Evolutionary conservation across 2,329 filamentous ascomycete genomes (phyloP).

Genomic region (Diplodia intermedia): DNA sequence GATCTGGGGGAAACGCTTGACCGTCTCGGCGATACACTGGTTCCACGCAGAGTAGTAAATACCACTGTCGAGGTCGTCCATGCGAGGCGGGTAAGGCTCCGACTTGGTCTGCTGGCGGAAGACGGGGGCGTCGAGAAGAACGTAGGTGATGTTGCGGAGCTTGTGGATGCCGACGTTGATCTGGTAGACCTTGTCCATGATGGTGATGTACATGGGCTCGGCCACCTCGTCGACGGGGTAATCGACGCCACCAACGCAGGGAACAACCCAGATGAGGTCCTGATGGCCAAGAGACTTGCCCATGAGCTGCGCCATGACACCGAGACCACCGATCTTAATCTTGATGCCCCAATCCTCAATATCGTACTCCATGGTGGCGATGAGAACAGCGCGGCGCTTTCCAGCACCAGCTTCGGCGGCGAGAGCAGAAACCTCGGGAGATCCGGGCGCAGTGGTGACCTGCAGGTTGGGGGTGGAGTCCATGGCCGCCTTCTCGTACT

Average conservation of each 20-base stretch:
- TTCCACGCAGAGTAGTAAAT: conserved; percentile 72
- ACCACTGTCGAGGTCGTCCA: conserved; percentile 73
- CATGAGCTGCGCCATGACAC: conserved; percentile 75
- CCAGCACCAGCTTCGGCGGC: conserved; percentile 6
- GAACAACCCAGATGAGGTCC: conserved; percentile 65
- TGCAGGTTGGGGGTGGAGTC: conserved; percentile 28
- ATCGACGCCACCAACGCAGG: conserved; percentile 64
- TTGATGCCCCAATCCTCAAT: conserved; percentile 74
- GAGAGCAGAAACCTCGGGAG: conserved; percentile 10
- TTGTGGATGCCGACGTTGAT: conserved; percentile 70
- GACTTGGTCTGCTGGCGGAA: conserved; percentile 69
- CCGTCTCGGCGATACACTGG: conserved; percentile 69
- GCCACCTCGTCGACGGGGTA: conserved; percentile 66
- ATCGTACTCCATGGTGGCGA: conserved; percentile 75
- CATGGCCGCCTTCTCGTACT: conserved; percentile 43
- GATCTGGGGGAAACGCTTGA: conserved; percentile 63
- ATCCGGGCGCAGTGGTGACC: conserved; percentile 11
- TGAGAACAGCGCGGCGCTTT: conserved; percentile 40
- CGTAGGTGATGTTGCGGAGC: conserved; percentile 70
- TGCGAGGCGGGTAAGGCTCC: conserved; percentile 70
- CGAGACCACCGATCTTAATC: conserved; percentile 74
- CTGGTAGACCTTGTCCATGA: conserved; percentile 66
- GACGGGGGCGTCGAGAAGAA: conserved; percentile 70
- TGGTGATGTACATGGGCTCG: conserved; percentile 67
- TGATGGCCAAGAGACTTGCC: conserved; percentile 69